Conservation (phyloP, 75 land plant species). For the Picea glauca region DNA sequence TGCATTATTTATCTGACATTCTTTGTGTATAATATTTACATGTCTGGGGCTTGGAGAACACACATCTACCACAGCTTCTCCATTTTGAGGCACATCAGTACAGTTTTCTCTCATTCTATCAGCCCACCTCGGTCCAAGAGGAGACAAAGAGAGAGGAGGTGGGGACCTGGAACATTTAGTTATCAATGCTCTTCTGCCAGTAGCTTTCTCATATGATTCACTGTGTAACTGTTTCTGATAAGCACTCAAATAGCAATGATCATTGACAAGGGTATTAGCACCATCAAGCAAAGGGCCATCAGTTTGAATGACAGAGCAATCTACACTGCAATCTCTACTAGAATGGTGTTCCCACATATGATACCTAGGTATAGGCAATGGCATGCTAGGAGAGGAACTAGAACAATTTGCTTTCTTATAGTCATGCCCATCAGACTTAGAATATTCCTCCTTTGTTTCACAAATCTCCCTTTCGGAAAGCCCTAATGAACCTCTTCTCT, state of each 20-base stretch:
- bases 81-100: constrained; percentile 4
- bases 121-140: constrained; percentile 76
- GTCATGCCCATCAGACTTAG: constrained; percentile 15
- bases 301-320: constrained; percentile 24
- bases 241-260: constrained; percentile 11
- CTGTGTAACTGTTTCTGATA: constrained; percentile 11
- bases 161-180: constrained; percentile 30
- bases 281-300: constrained; percentile 80
- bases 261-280: constrained; percentile 8
- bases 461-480: neutral
- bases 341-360: constrained; percentile 10
- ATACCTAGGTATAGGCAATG: constrained; percentile 25
- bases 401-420: constrained; percentile 45
- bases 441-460: neutral
- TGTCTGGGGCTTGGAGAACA: constrained; percentile 3
- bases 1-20: neutral
- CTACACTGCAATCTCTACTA: constrained; percentile 15
- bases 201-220: constrained; percentile 11
- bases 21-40: constrained; percentile 5
- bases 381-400: constrained; percentile 2
- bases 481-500: neutral
- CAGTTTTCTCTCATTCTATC: constrained; percentile 31
- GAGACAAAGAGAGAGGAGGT: constrained; percentile 73
- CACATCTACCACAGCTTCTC: constrained; percentile 12
- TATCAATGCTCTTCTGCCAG: constrained; percentile 9